Percentiles rank a stretch among this genome's conserved stretches.
These are phyloP conservation scores for Trichosporon coremiiforme DNA, from an alignment of 1,284 basidiomycete genomes.

Conservation along the genomic window DNA sequence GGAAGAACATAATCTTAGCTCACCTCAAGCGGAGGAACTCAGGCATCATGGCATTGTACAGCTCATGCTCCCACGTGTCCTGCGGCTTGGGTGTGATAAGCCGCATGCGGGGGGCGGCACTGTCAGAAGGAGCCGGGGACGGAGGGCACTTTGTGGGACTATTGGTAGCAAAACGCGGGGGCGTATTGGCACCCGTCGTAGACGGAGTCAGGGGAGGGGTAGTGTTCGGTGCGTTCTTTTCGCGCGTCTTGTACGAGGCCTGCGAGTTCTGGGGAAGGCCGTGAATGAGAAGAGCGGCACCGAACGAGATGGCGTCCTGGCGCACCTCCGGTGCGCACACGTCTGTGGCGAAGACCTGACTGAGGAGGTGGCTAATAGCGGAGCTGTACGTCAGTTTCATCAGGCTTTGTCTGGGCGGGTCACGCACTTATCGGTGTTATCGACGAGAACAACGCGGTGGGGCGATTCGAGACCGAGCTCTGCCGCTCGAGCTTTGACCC, in stretches of 20 bases:
- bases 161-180: not conserved
- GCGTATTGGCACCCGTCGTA: not conserved
- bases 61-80: conserved; percentile 23
- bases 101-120: not conserved
- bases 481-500: not conserved
- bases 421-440: conserved; percentile 21
- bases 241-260: not conserved
- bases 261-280: not conserved
- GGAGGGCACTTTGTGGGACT: not conserved
- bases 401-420: too few species aligned
- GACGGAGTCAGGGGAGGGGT: conserved; percentile 1
- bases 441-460: conserved; percentile 22
- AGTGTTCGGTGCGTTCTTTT: not conserved
- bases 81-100: not conserved
- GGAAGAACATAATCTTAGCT: not conserved
- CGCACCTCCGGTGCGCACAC: not conserved
- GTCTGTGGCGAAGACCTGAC: conserved; percentile 21
- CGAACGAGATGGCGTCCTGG: not conserved
- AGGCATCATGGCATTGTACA: conserved; percentile 24
- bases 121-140: conserved; percentile 11
- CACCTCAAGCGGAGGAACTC: conserved; percentile 25
- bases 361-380: conserved; percentile 23
- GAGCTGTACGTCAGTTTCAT: not conserved
- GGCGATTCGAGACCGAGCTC: not conserved
- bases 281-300: conserved; percentile 5